A percentile compares a stretch with the other conserved stretches of the same genome.
These are phyloP conservation scores for Tolypocladium inflatum DNA, from an alignment of 2,329 filamentous ascomycete species.

Conservation along the genomic window DNA sequence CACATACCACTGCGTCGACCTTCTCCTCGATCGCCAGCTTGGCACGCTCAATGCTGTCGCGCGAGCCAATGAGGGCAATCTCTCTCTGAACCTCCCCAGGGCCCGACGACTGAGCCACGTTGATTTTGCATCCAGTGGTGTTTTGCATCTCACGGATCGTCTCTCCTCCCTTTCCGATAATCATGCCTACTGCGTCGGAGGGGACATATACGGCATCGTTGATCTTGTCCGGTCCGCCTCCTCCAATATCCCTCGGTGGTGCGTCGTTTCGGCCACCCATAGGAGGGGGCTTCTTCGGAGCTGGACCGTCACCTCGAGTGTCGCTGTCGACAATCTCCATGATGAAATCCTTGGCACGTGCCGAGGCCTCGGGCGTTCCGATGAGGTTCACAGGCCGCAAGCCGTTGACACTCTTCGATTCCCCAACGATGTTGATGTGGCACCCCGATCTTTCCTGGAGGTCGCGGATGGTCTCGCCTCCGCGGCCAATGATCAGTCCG, in stretches of 20 bases:
- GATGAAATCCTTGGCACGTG: slow-evolving; percentile 75
- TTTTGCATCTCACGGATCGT: slow-evolving; percentile 93
- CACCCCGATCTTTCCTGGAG: slow-evolving; percentile 87
- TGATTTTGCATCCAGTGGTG: slow-evolving; percentile 85
- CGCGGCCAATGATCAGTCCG: slow-evolving; percentile 86
- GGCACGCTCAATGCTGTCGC: slow-evolving; percentile 68
- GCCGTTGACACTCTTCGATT: slow-evolving; percentile 87
- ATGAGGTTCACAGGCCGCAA: slow-evolving; percentile 86
- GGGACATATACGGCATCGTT: slow-evolving; percentile 80
- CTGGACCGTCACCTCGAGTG: slow-evolving; percentile 46
- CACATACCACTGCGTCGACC: slow-evolving; percentile 75
- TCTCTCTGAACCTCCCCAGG: slow-evolving; percentile 73
- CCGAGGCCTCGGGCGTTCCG: slow-evolving; percentile 64
- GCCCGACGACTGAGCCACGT: slow-evolving; percentile 73
- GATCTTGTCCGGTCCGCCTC: slow-evolving; percentile 50
- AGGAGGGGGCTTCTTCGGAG: slow-evolving; percentile 18
- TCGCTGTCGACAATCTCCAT: slow-evolving; percentile 93
- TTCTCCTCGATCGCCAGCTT: slow-evolving; percentile 86
- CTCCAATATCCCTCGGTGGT: slow-evolving; percentile 22
- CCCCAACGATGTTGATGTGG: slow-evolving; percentile 89
- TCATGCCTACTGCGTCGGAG: slow-evolving; percentile 90
- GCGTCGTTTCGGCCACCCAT: slow-evolving; percentile 19
- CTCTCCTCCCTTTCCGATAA: slow-evolving; percentile 89
- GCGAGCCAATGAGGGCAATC: slow-evolving; percentile 73
- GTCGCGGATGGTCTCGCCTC: slow-evolving; percentile 86